Evolutionary conservation across 2,329 filamentous ascomycete species (phyloP).

Genomic region (Diaporthe velutina): DNA sequence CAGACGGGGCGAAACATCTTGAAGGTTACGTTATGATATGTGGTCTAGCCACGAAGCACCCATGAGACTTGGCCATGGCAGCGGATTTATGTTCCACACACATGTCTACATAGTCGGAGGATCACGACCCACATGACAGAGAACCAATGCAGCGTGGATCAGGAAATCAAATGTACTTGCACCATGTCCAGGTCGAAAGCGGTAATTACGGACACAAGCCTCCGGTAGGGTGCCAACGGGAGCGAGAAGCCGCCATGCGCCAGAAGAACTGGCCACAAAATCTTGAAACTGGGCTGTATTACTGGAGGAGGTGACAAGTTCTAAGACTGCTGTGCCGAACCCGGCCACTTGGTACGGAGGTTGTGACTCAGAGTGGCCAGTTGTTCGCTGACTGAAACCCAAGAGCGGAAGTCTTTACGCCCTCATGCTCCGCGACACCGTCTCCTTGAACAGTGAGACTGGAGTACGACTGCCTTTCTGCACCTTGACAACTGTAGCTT

Average conservation of each 20-base stretch:
- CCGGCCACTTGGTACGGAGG: neutral
- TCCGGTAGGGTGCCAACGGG: slow-evolving; percentile 12
- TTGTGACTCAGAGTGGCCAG: neutral
- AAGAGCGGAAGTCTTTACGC: neutral
- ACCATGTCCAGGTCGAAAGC: slow-evolving; percentile 9
- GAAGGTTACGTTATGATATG: too few species aligned
- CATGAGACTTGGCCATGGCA: neutral
- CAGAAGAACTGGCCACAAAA: slow-evolving; percentile 3
- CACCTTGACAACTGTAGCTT: neutral
- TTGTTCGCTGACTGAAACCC: neutral
- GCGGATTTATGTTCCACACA: neutral
- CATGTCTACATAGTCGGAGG: neutral
- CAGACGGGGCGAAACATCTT: neutral
- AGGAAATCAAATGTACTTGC: neutral
- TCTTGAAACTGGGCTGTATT: neutral
- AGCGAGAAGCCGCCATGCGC: slow-evolving; percentile 12
- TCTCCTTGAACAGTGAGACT: neutral
- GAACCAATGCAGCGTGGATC: neutral
- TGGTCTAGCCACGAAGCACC: neutral
- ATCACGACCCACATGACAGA: slow-evolving; percentile 11
- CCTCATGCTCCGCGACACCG: neutral
- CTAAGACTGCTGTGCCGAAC: neutral
- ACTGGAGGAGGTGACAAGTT: neutral
- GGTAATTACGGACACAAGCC: slow-evolving; percentile 12
- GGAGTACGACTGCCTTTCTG: neutral